phyloP scores from a whole-genome alignment of 2,329 filamentous ascomycete species.

The Colletotrichum graminicola region DNA sequence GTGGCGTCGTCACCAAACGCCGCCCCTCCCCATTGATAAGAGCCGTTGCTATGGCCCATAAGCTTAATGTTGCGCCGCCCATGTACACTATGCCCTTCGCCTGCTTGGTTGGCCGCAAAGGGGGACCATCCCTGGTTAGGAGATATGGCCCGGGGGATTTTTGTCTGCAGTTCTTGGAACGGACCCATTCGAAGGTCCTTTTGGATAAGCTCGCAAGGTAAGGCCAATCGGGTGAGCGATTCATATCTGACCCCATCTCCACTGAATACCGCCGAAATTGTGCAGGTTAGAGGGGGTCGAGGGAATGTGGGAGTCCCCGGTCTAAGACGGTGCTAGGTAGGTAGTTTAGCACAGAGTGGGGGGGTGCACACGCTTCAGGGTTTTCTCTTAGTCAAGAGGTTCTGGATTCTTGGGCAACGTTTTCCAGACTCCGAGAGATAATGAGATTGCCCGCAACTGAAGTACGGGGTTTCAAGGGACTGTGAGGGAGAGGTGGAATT shows the following conservation, averaged over 20 bases:
- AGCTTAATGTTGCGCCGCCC: constrained; percentile 37
- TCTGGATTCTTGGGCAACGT: constrained; percentile 28
- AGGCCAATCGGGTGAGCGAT: constrained; percentile 30
- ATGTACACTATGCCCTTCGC: neutral
- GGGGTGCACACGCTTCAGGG: neutral
- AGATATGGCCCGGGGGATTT: constrained; percentile 38
- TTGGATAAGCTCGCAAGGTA: neutral
- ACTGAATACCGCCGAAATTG: constrained; percentile 39
- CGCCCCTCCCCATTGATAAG: constrained; percentile 38
- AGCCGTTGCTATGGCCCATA: constrained; percentile 35
- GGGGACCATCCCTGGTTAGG: constrained; percentile 31
- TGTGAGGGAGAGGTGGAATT: constrained; percentile 28
- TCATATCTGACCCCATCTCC: constrained; percentile 25
- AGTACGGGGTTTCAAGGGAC: constrained; percentile 22
- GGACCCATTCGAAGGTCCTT: constrained; percentile 29
- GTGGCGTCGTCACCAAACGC: neutral
- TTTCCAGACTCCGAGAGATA: constrained; percentile 8
- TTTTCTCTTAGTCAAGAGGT: constrained; percentile 32
- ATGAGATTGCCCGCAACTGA: neutral
- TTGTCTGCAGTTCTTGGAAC: constrained; percentile 42
- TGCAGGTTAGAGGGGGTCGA: constrained; percentile 11
- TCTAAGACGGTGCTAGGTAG: neutral
- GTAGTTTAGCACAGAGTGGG: neutral
- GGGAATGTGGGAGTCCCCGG: constrained; percentile 17
- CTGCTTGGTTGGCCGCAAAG: constrained; percentile 30